These are phyloP conservation scores for Cercis canadensis DNA, from an alignment of 306 rosid genomes.

Conservation along the genomic window DNA sequence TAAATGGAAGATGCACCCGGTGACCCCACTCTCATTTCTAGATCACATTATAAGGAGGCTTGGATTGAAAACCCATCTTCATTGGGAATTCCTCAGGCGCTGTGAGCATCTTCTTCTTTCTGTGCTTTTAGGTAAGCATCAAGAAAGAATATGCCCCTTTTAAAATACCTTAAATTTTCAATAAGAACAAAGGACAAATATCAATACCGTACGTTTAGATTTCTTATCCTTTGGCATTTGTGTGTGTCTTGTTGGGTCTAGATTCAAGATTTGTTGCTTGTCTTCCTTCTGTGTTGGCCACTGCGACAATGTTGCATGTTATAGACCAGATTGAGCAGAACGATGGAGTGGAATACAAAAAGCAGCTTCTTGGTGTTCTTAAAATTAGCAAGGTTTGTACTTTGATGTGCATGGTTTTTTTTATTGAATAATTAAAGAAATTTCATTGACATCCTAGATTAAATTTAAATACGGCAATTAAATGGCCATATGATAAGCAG, in stretches of 20 bases:
- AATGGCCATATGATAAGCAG: constrained; percentile 33
- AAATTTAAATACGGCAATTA: constrained; percentile 3
- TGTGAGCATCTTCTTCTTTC: constrained; percentile 80
- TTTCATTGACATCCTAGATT: background rate
- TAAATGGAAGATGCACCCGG: constrained; percentile 95
- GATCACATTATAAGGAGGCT: constrained; percentile 79
- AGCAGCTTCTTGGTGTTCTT: constrained; percentile 75
- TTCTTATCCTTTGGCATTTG: constrained; percentile 24
- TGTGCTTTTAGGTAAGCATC: constrained; percentile 64
- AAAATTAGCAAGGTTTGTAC: constrained; percentile 68
- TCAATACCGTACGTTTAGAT: background rate
- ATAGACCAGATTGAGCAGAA: constrained; percentile 72
- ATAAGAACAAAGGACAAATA: constrained; percentile 31
- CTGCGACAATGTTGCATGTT: constrained; percentile 83
- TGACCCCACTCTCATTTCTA: constrained; percentile 83
- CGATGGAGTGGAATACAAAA: constrained; percentile 61
- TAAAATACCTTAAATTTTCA: too few species aligned
- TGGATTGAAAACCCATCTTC: constrained; percentile 72
- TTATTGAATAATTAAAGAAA: background rate
- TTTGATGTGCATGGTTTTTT: background rate
- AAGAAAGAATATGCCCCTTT: background rate
- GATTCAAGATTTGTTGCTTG: constrained; percentile 81
- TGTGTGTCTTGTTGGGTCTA: constrained; percentile 36
- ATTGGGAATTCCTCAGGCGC: constrained; percentile 73
- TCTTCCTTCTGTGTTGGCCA: constrained; percentile 91